Percentiles rank a stretch among this genome's conserved stretches.
These are phyloP conservation scores for Podaxis sp. DNA, from an alignment of 768 basidiomycete species.

Conservation along the genomic window DNA sequence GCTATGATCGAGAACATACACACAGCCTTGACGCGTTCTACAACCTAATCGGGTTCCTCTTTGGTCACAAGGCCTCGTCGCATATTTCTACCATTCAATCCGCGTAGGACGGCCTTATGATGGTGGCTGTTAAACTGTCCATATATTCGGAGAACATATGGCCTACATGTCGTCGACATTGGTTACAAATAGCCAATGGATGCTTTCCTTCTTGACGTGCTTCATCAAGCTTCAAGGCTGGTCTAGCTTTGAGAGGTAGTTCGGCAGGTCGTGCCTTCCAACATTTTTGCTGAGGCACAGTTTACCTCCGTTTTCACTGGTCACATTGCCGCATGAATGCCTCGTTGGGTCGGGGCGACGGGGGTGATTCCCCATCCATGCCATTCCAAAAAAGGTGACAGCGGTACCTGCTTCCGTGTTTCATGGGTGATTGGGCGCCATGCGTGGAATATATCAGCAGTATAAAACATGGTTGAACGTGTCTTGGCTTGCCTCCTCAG, in stretches of 20 bases:
- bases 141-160: not conserved
- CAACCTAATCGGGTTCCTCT: too few relatives aligned
- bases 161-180: not conserved
- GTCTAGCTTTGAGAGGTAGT: not conserved
- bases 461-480: not conserved
- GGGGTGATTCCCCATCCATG: not conserved
- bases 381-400: not conserved
- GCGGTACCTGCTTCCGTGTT: not conserved
- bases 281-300: not conserved
- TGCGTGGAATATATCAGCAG: not conserved
- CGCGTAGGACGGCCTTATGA: not conserved
- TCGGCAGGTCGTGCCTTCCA: not conserved
- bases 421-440: not conserved
- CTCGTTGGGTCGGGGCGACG: not conserved
- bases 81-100: not conserved
- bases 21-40: not conserved
- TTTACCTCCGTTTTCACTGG: not conserved
- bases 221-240: not conserved
- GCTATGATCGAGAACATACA: not conserved
- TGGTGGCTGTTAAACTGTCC: not conserved
- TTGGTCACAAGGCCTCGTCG: not conserved
- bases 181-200: not conserved
- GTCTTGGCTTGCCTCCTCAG: not conserved
- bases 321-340: not conserved
- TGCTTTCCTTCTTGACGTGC: not conserved